phyloP scores from a whole-genome alignment of 139 green algal genomes.

The Micromonas commoda region DNA sequence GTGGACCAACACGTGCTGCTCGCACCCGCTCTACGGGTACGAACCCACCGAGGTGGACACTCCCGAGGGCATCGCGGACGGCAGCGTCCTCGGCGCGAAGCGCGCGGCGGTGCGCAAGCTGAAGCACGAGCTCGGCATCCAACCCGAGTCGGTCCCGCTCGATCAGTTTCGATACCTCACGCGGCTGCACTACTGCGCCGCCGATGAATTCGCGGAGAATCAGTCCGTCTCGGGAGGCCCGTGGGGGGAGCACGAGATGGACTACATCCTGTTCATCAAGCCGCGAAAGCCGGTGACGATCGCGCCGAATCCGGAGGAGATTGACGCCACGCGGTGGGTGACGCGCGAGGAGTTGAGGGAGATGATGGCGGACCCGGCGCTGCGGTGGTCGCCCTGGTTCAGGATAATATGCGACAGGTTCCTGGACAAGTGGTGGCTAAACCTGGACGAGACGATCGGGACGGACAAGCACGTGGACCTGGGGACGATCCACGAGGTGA shows the following conservation, averaged over 20 bases:
- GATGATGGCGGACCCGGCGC: conserved; percentile 38
- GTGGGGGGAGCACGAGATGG: conserved; percentile 87
- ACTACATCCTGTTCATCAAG: conserved; percentile 84
- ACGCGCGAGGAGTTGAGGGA: conserved; percentile 39
- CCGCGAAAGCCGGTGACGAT: neutral
- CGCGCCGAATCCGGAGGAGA: conserved; percentile 64
- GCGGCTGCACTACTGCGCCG: conserved; percentile 81
- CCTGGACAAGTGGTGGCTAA: conserved; percentile 75
- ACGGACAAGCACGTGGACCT: conserved; percentile 23
- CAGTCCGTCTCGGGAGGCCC: conserved; percentile 14
- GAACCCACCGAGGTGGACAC: conserved; percentile 46
- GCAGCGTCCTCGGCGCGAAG: conserved; percentile 49
- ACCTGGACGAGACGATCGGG: conserved; percentile 15
- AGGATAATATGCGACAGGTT: conserved; percentile 80
- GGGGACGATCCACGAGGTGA: conserved; percentile 14
- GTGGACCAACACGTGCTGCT: conserved; percentile 98
- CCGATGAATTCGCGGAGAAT: conserved; percentile 19
- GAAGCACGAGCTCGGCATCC: conserved; percentile 84
- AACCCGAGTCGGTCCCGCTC: conserved; percentile 46
- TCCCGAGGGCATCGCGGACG: conserved; percentile 18
- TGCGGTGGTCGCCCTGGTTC: conserved; percentile 89
- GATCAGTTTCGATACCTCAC: conserved; percentile 71
- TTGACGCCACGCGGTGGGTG: conserved; percentile 50
- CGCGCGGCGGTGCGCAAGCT: conserved; percentile 70
- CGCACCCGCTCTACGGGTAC: conserved; percentile 79